Percentiles rank a stretch among this genome's conserved stretches.
Evolutionary conservation across 1,284 basidiomycete species (phyloP).

Genomic region (Porogramme epimiltina): DNA sequence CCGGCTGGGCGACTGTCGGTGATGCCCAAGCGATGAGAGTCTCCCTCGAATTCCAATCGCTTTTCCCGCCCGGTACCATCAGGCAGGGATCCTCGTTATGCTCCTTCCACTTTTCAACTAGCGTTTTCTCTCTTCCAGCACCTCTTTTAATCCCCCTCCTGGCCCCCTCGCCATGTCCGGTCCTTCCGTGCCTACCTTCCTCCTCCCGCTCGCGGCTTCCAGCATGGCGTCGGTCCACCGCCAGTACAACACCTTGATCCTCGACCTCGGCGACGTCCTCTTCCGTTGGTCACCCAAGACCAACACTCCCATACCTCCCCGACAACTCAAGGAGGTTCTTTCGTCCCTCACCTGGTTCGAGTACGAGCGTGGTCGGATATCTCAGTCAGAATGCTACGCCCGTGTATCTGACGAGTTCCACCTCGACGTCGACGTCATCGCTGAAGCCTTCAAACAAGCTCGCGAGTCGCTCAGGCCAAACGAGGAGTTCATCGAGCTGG

Average conservation of each 20-base stretch:
- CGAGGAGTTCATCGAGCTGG: slow-evolving; percentile 45
- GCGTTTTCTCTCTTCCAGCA: not conserved
- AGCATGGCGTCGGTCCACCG: slow-evolving; percentile 22
- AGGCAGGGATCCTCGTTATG: slow-evolving; percentile 10
- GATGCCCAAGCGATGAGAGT: slow-evolving; percentile 7
- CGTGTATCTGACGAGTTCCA: slow-evolving; percentile 43
- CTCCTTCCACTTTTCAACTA: slow-evolving; percentile 13
- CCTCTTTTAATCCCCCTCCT: slow-evolving; percentile 9
- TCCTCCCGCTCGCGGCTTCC: slow-evolving; percentile 5
- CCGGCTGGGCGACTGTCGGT: slow-evolving; percentile 5
- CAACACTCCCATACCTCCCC: slow-evolving; percentile 46
- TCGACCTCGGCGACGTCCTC: slow-evolving; percentile 59
- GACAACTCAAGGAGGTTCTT: slow-evolving; percentile 46
- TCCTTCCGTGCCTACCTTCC: slow-evolving; percentile 7
- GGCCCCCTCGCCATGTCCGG: slow-evolving; percentile 7
- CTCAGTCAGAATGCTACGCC: slow-evolving; percentile 49
- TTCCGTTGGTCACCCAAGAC: slow-evolving; percentile 57
- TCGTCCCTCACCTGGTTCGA: slow-evolving; percentile 54
- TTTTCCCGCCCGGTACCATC: slow-evolving; percentile 11
- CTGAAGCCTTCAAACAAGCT: slow-evolving; percentile 45
- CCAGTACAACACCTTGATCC: slow-evolving; percentile 38
- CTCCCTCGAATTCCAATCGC: slow-evolving; percentile 8
- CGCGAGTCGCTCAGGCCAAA: slow-evolving; percentile 48
- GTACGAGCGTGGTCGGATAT: slow-evolving; percentile 53
- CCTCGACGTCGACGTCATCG: slow-evolving; percentile 41